These are phyloP conservation scores for Hemisphaericaspora xylofermentans DNA, from an alignment of 1,139 yeast genomes.

Conservation along the genomic window DNA sequence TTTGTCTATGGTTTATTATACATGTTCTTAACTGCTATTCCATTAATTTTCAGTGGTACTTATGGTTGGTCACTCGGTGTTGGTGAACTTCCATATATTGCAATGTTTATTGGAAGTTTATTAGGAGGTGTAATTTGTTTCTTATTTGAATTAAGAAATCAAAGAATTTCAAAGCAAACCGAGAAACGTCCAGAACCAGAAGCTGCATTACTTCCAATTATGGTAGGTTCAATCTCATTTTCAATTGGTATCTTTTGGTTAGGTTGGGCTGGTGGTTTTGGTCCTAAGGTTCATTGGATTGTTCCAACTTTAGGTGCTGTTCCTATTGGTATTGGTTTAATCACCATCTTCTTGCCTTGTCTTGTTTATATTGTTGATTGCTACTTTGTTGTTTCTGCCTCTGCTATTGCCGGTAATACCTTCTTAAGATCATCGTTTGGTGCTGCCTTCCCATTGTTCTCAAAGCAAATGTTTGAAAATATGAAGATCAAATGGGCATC, in stretches of 20 bases:
- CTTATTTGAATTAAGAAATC: constrained; percentile 25
- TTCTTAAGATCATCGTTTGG: constrained; percentile 63
- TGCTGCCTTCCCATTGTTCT: constrained; percentile 49
- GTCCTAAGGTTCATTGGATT: constrained; percentile 69
- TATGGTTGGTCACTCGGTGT: constrained; percentile 56
- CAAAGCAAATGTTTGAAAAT: constrained; percentile 65
- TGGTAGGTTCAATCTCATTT: constrained; percentile 64
- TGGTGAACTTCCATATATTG: constrained; percentile 57
- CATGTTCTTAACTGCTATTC: constrained; percentile 75
- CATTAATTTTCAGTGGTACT: constrained; percentile 63
- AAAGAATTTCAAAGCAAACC: constrained; percentile 29
- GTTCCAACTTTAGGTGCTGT: constrained; percentile 75
- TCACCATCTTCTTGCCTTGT: constrained; percentile 73
- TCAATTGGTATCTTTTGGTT: constrained; percentile 81
- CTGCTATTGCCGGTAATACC: constrained; percentile 86
- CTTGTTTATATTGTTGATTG: constrained; percentile 78
- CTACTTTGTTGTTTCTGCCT: constrained; percentile 76
- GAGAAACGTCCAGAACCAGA: constrained; percentile 71
- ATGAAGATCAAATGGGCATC: constrained; percentile 86
- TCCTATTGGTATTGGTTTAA: constrained; percentile 70
- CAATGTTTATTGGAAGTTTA: constrained; percentile 56
- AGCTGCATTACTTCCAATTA: constrained; percentile 71
- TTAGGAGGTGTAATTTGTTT: constrained; percentile 49
- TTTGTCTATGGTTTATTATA: constrained; percentile 83
- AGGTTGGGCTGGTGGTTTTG: constrained; percentile 80